phyloP scores from a whole-genome alignment of 177 flowering plant genomes.

The Vitis hybrid region DNA sequence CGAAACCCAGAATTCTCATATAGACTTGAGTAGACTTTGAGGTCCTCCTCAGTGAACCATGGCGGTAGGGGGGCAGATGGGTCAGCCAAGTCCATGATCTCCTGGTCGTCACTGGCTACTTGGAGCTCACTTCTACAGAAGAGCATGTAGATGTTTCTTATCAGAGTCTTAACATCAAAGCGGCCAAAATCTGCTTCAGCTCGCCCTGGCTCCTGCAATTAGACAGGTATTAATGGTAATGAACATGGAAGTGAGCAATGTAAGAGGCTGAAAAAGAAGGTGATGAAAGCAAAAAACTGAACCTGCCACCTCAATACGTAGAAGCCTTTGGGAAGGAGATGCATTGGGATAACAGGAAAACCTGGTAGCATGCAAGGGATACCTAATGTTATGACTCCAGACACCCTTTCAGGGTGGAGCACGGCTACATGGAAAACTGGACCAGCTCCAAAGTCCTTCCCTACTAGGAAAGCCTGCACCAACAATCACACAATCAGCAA shows the following conservation, averaged over 20 bases:
- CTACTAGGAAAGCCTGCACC: constrained; percentile 31
- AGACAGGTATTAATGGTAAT: not conserved
- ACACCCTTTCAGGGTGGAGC: constrained; percentile 30
- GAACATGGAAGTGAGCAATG: not conserved
- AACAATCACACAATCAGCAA: not conserved
- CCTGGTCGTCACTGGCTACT: constrained; percentile 32
- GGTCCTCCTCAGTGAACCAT: constrained; percentile 42
- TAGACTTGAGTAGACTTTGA: constrained; percentile 23
- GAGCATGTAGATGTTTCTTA: constrained; percentile 38
- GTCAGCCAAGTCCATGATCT: constrained; percentile 42
- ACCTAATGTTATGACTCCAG: constrained; percentile 29
- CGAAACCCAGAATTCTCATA: constrained; percentile 41
- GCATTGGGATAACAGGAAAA: not conserved
- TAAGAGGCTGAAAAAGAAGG: not conserved
- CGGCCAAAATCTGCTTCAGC: constrained; percentile 45
- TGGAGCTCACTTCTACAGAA: constrained; percentile 35
- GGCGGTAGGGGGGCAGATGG: constrained; percentile 40
- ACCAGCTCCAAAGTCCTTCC: constrained; percentile 42
- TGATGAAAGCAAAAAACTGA: not conserved
- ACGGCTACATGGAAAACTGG: constrained; percentile 21
- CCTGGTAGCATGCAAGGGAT: constrained; percentile 32
- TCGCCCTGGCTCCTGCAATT: constrained; percentile 32
- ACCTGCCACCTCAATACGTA: constrained; percentile 40
- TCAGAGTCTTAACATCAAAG: constrained; percentile 34
- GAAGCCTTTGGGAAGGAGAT: constrained; percentile 37